phyloP scores from a whole-genome alignment of 805 yeast species.

The Priceomyces castillae region DNA sequence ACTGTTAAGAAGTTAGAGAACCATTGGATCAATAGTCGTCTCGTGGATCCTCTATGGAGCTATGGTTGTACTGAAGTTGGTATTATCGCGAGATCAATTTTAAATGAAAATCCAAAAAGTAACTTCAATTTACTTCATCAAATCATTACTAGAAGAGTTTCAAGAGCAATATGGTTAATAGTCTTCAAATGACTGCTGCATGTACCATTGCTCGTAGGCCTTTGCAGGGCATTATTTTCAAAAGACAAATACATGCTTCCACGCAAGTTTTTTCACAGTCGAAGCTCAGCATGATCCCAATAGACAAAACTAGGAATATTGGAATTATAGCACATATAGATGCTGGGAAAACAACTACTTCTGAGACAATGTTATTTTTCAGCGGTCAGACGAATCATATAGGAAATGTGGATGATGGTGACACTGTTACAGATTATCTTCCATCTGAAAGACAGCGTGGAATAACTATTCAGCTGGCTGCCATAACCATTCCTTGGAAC shows the following conservation, averaged over 20 bases:
- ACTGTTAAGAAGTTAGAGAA: no score
- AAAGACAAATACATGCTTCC: not conserved
- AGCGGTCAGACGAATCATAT: slow-evolving; percentile 76
- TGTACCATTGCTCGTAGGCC: not conserved
- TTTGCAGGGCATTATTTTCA: not conserved
- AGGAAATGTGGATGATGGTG: slow-evolving; percentile 96
- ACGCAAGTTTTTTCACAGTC: not conserved
- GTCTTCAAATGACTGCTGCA: no score
- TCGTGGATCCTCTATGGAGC: no score
- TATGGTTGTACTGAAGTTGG: no score
- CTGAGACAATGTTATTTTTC: slow-evolving; percentile 91
- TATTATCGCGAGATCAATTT: no score
- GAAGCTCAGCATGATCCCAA: slow-evolving; percentile 24
- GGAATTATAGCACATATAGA: slow-evolving; percentile 99
- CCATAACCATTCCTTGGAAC: slow-evolving; percentile 88
- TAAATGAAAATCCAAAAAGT: no score
- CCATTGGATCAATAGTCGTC: no score
- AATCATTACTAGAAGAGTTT: no score
- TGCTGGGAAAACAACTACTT: slow-evolving; percentile 98
- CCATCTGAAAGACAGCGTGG: slow-evolving; percentile 92
- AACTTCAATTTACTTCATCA: no score
- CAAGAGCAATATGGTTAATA: not conserved
- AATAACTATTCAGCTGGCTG: slow-evolving; percentile 95
- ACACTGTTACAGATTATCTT: slow-evolving; percentile 89
- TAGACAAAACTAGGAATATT: slow-evolving; percentile 64